These are phyloP conservation scores for Zygosaccharomyces sapae DNA, from an alignment of 1,139 yeast genomes.

Conservation along the genomic window DNA sequence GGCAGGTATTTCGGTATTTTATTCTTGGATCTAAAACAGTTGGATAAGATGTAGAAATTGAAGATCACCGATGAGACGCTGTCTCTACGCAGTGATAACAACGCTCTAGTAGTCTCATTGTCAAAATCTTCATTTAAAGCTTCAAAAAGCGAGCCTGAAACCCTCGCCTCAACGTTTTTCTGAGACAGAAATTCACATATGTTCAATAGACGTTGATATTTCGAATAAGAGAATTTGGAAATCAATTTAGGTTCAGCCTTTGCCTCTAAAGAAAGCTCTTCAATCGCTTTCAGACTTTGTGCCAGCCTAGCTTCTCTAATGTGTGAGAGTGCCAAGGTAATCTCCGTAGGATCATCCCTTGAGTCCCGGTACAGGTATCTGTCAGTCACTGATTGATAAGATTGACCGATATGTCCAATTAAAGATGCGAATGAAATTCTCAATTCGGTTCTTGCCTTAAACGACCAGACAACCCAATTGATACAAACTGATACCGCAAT, in stretches of 20 bases:
- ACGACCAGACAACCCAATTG: conserved; percentile 49
- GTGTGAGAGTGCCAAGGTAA: conserved; percentile 43
- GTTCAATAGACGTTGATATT: conserved; percentile 37
- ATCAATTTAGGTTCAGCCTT: conserved; percentile 38
- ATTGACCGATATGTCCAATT: conserved; percentile 43
- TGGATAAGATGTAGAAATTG: conserved; percentile 42
- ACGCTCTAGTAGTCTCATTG: conserved; percentile 38
- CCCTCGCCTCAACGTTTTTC: conserved; percentile 46
- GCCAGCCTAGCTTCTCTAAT: conserved; percentile 47
- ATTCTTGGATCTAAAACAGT: conserved; percentile 40
- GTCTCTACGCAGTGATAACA: conserved; percentile 45
- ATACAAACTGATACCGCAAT: conserved; percentile 39
- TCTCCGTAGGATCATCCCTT: conserved; percentile 45
- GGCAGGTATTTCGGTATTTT: conserved; percentile 45
- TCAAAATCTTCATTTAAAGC: conserved; percentile 44
- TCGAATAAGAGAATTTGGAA: conserved; percentile 30
- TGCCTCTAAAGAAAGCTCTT: conserved; percentile 39
- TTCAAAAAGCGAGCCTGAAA: conserved; percentile 45
- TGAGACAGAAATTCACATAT: conserved; percentile 42
- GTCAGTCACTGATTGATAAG: conserved; percentile 47
- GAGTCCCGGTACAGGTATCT: conserved; percentile 46
- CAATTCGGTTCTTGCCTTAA: conserved; percentile 44
- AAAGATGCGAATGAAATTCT: conserved; percentile 41
- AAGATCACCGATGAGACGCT: conserved; percentile 46
- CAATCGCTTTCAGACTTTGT: conserved; percentile 41